Evolutionary conservation across 345 rosid genomes (phyloP).

Genomic region (Sonneratia caseolaris): DNA sequence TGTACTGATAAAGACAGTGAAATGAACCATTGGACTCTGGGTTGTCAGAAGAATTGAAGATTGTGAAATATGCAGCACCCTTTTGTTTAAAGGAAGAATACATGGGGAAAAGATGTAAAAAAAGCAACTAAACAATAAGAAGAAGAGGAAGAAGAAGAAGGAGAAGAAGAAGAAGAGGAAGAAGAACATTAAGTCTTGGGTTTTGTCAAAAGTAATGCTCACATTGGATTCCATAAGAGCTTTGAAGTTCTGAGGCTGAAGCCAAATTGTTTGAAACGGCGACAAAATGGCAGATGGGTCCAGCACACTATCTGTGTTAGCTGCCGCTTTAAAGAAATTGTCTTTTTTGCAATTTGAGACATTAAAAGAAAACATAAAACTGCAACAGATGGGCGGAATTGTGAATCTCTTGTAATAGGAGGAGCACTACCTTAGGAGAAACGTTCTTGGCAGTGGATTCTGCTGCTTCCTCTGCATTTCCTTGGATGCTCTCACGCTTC

Average conservation of each 20-base stretch:
- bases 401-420: neutral
- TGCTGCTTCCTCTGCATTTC: constrained; percentile 21
- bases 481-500: constrained; percentile 20
- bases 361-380: neutral
- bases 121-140: neutral
- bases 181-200: neutral
- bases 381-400: neutral
- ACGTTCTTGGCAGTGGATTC: constrained; percentile 17
- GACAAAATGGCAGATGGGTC: neutral
- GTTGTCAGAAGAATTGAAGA: constrained; percentile 4
- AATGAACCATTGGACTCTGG: neutral
- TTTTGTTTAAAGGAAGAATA: neutral
- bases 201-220: constrained; percentile 10
- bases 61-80: neutral
- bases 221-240: constrained; percentile 28
- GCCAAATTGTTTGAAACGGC: constrained; percentile 1
- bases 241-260: neutral
- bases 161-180: neutral
- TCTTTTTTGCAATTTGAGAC: no score
- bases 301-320: neutral
- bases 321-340: neutral
- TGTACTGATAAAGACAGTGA: neutral
- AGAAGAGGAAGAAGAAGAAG: neutral
- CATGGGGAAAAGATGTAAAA: neutral
- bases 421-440: constrained; percentile 15